These are phyloP conservation scores for Coniferiporia sulphurascens DNA, from an alignment of 1,284 basidiomycete species.

Conservation along the genomic window DNA sequence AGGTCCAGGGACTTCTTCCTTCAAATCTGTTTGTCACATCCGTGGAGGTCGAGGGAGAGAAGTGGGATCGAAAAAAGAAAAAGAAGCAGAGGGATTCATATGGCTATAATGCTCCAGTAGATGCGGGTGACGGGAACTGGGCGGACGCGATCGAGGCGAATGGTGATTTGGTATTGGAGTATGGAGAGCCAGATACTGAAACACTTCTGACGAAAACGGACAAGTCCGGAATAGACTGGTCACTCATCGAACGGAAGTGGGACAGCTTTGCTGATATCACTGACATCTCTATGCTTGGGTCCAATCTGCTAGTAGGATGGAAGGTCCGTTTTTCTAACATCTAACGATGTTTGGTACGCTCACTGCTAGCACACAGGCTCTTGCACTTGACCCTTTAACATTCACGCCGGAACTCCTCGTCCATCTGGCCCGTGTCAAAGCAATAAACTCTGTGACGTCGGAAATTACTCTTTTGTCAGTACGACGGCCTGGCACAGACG, in stretches of 20 bases:
- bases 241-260: slow-evolving; percentile 38
- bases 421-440: slow-evolving; percentile 34
- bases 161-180: neutral
- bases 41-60: slow-evolving; percentile 57
- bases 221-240: slow-evolving; percentile 32
- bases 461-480: neutral
- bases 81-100: slow-evolving; percentile 23
- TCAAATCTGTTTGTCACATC: slow-evolving; percentile 61
- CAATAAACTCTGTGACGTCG: neutral
- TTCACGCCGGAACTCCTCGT: slow-evolving; percentile 49
- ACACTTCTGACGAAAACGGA: neutral
- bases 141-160: neutral
- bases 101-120: slow-evolving; percentile 1
- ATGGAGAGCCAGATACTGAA: neutral
- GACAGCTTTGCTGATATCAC: slow-evolving; percentile 31
- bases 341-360: neutral
- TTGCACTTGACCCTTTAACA: slow-evolving; percentile 48
- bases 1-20: slow-evolving; percentile 45
- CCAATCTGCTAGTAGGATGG: slow-evolving; percentile 44
- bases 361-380: slow-evolving; percentile 31
- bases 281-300: slow-evolving; percentile 29
- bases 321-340: slow-evolving; percentile 34
- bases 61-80: slow-evolving; percentile 26
- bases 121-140: neutral
- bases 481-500: slow-evolving; percentile 4